phyloP scores from a whole-genome alignment of 2,329 filamentous ascomycete genomes.

The Nemania sp. region DNA sequence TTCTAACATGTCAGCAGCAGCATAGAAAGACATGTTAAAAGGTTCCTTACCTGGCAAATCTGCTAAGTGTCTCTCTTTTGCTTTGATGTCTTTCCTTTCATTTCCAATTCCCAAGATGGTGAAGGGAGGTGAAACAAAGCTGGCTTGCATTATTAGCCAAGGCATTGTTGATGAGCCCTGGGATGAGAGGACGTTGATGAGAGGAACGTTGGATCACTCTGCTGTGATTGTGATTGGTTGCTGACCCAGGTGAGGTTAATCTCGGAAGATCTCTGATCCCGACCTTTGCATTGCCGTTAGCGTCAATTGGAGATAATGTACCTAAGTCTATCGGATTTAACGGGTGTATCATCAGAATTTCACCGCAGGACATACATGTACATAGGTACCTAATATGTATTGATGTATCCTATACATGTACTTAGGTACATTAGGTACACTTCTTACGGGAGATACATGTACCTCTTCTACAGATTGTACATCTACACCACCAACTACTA shows the following conservation, averaged over 20 bases:
- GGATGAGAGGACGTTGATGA: constrained; percentile 3
- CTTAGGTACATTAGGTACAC: too few species aligned
- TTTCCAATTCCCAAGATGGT: not conserved
- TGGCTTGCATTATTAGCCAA: not conserved
- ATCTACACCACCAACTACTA: too few species aligned
- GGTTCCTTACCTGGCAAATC: not conserved
- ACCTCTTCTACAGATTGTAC: too few species aligned
- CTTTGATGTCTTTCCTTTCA: not conserved
- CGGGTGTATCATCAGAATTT: not conserved
- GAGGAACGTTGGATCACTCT: constrained; percentile 12
- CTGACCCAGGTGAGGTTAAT: not conserved
- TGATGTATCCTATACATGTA: too few species aligned
- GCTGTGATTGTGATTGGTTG: constrained; percentile 4
- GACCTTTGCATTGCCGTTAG: not conserved
- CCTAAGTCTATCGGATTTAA: not conserved
- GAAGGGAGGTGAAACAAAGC: not conserved
- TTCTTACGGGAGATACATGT: too few species aligned
- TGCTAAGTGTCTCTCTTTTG: not conserved
- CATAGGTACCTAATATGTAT: too few species aligned
- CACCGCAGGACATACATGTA: too few species aligned
- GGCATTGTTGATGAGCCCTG: not conserved
- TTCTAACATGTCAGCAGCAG: not conserved
- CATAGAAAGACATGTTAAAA: not conserved
- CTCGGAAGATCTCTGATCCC: too few species aligned
- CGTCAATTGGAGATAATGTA: not conserved